phyloP scores from a whole-genome alignment of 75 land plant genomes.

The Sequoiadendron giganteum region DNA sequence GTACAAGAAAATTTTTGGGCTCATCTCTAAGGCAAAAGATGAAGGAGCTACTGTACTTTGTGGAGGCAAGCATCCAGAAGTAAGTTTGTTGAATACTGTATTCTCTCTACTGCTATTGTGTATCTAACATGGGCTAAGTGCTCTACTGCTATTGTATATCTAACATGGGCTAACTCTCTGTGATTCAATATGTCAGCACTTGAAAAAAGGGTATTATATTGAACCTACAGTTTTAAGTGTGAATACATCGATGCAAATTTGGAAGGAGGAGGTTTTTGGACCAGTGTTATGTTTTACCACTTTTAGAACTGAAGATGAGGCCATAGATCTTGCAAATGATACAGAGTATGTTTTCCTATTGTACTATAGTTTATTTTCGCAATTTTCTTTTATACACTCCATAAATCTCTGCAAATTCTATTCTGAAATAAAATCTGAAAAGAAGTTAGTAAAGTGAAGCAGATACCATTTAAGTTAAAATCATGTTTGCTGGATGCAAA shows the following conservation, averaged over 20 bases:
- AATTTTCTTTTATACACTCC: background rate
- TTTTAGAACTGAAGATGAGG: conserved; percentile 92
- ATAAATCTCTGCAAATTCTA: background rate
- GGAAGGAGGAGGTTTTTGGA: conserved; percentile 99
- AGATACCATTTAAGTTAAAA: background rate
- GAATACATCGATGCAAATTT: conserved; percentile 82
- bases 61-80: conserved; percentile 90
- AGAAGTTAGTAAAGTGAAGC: background rate
- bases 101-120: background rate
- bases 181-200: conserved; percentile 50
- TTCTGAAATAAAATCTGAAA: background rate
- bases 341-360: conserved; percentile 55
- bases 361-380: background rate
- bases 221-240: conserved; percentile 87
- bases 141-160: background rate
- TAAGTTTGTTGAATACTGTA: conserved; percentile 19
- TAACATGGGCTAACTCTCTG: background rate
- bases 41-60: conserved; percentile 95
- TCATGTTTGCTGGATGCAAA: background rate
- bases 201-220: conserved; percentile 81
- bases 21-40: conserved; percentile 72
- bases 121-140: background rate
- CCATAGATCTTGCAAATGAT: conserved; percentile 91
- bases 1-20: conserved; percentile 84
- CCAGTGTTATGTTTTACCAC: conserved; percentile 89